Percentiles rank a stretch among this genome's conserved stretches.
These are phyloP conservation scores for Rhodomyrtus tomentosa DNA, from an alignment of 345 rosid species.

Conservation along the genomic window DNA sequence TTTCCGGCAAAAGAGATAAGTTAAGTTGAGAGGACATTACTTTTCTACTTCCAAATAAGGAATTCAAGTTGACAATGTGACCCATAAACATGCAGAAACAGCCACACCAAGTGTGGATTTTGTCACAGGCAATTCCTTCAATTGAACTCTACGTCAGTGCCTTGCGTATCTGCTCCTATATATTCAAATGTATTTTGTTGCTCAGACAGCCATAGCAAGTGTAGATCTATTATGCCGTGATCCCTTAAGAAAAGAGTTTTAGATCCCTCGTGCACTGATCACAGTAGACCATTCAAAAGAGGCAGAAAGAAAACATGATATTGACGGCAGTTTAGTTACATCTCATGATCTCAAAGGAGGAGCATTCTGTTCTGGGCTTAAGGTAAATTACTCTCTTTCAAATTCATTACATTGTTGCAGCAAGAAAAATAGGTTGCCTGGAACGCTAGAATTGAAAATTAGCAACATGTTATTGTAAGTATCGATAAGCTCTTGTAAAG, in stretches of 20 bases:
- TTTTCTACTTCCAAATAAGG: background rate
- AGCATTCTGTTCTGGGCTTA: background rate
- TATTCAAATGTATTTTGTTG: background rate
- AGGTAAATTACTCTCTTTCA: background rate
- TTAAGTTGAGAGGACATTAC: background rate
- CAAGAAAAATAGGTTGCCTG: background rate
- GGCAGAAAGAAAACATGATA: background rate
- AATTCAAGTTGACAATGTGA: background rate
- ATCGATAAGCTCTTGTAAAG: no score
- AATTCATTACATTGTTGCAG: background rate
- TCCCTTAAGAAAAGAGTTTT: background rate
- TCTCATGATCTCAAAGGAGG: background rate
- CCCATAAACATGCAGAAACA: background rate
- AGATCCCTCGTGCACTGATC: background rate
- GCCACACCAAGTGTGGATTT: background rate
- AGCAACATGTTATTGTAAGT: no score
- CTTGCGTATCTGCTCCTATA: background rate
- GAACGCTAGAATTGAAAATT: background rate
- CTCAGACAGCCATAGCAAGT: background rate
- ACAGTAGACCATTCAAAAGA: no score
- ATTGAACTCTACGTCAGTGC: background rate
- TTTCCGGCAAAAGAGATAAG: no score
- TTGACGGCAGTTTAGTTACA: background rate
- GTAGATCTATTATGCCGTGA: background rate
- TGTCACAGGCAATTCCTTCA: background rate